Evolutionary conservation across 2,329 filamentous ascomycete species (phyloP).

Genomic region (Polytolypa hystricis): DNA sequence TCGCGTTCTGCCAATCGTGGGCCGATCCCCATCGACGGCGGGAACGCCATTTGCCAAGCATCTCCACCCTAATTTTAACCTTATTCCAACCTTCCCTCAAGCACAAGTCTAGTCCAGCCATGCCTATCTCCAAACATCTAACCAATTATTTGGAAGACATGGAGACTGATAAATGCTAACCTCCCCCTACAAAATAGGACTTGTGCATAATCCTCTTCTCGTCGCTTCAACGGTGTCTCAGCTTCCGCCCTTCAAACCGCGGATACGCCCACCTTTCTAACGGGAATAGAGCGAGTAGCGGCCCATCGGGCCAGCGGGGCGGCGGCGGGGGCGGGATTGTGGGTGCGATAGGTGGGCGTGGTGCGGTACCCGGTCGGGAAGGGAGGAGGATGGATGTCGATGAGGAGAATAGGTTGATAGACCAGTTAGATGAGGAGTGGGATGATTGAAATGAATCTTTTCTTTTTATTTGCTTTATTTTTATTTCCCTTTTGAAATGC

Average conservation of each 20-base stretch:
- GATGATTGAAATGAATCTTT: slow-evolving; percentile 48
- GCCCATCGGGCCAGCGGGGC: too few species aligned
- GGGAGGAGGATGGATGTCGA: slow-evolving; percentile 42
- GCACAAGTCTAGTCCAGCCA: too few species aligned
- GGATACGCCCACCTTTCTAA: slow-evolving; percentile 25
- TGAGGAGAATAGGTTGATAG: slow-evolving; percentile 87
- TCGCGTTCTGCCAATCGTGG: too few species aligned
- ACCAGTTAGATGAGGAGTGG: slow-evolving; percentile 95
- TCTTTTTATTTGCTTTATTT: background rate
- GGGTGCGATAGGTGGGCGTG: slow-evolving; percentile 25
- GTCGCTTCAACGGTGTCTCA: slow-evolving; percentile 31
- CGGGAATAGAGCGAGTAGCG: slow-evolving; percentile 13
- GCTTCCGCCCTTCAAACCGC: slow-evolving; percentile 20
- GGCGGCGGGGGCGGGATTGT: slow-evolving; percentile 19
- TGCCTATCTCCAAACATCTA: too few species aligned
- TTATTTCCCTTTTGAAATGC: too few species aligned
- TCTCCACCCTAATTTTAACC: too few species aligned
- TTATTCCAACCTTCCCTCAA: too few species aligned
- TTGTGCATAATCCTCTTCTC: slow-evolving; percentile 37
- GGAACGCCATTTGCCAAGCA: too few species aligned
- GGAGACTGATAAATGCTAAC: too few species aligned
- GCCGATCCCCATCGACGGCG: too few species aligned
- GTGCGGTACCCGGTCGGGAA: slow-evolving; percentile 26
- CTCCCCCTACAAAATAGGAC: too few species aligned
- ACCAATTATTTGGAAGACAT: too few species aligned